These are phyloP conservation scores for Aspergillus oerlinghausenensis DNA, from an alignment of 2,329 filamentous ascomycete species.

Conservation along the genomic window DNA sequence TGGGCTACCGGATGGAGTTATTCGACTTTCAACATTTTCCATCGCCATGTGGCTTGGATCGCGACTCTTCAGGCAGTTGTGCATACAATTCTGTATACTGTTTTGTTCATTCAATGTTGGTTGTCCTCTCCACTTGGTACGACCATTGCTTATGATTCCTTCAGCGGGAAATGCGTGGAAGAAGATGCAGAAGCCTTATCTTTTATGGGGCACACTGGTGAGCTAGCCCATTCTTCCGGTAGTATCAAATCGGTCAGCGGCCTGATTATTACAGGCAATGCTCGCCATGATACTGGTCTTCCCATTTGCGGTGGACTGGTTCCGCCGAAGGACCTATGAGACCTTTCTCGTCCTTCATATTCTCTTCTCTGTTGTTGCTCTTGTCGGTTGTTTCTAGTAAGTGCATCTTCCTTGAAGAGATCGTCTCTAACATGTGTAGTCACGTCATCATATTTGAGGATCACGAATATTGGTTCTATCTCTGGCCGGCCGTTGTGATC, in stretches of 20 bases:
- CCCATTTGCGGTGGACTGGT: constrained; percentile 43
- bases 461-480: constrained; percentile 46
- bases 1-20: constrained; percentile 68
- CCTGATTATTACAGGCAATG: constrained; percentile 21
- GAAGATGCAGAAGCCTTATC: constrained; percentile 24
- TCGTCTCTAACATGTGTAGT: constrained; percentile 19
- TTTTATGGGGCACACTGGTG: constrained; percentile 30
- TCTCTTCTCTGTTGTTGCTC: constrained; percentile 33
- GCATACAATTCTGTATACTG: constrained; percentile 58
- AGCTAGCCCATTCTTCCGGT: neutral
- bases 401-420: constrained; percentile 7
- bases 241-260: neutral
- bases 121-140: neutral
- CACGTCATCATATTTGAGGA: constrained; percentile 47
- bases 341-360: constrained; percentile 40
- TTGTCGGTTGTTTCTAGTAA: constrained; percentile 48
- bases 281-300: constrained; percentile 40
- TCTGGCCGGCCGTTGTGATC: constrained; percentile 47
- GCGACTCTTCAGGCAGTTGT: constrained; percentile 58
- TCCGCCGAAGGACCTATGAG: constrained; percentile 44
- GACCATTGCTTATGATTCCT: neutral
- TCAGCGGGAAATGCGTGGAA: constrained; percentile 23
- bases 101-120: constrained; percentile 30
- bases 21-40: constrained; percentile 62
- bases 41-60: constrained; percentile 62